Percentiles rank a stretch among this genome's conserved stretches.
Conservation (phyloP, 169 alveolate species). For the Fabrea salina region DNA sequence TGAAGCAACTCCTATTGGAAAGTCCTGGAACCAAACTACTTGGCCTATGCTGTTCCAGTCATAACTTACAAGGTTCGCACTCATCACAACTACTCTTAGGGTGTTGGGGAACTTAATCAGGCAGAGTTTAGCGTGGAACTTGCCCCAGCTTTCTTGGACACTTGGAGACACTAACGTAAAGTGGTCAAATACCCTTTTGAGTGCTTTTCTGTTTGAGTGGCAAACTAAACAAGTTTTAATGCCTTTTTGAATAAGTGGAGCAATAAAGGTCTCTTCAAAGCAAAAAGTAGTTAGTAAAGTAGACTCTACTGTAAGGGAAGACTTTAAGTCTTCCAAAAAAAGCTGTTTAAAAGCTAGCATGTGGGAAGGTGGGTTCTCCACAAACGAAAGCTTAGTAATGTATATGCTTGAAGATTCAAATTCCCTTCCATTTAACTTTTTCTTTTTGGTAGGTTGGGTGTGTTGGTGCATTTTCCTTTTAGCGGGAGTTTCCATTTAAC, state of each 20-base stretch:
- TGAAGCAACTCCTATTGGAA: constrained; percentile 24
- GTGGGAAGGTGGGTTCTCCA: background rate
- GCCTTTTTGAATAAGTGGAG: background rate
- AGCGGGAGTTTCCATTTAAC: too few species aligned
- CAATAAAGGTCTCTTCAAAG: constrained; percentile 2
- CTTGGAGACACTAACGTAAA: constrained; percentile 14
- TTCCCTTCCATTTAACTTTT: too few species aligned
- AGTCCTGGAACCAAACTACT: constrained; percentile 59
- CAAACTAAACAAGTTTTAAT: background rate
- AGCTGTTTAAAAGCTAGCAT: constrained; percentile 1
- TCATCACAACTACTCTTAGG: constrained; percentile 47
- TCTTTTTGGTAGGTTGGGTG: too few species aligned
- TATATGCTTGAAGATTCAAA: background rate
- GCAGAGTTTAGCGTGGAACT: constrained; percentile 52
- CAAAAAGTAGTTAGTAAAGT: constrained; percentile 21
- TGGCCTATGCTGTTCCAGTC: constrained; percentile 61
- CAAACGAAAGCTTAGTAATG: background rate
- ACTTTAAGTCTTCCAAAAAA: constrained; percentile 3
- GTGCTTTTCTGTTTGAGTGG: background rate
- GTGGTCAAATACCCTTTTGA: background rate
- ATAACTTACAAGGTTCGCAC: constrained; percentile 51
- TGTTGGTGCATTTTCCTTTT: too few species aligned
- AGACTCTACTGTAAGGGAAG: background rate
- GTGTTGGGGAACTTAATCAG: constrained; percentile 52
- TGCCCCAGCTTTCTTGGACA: constrained; percentile 36